phyloP scores from a whole-genome alignment of 371 early-diverging fungal species.

The Mucor lusitanicus region DNA sequence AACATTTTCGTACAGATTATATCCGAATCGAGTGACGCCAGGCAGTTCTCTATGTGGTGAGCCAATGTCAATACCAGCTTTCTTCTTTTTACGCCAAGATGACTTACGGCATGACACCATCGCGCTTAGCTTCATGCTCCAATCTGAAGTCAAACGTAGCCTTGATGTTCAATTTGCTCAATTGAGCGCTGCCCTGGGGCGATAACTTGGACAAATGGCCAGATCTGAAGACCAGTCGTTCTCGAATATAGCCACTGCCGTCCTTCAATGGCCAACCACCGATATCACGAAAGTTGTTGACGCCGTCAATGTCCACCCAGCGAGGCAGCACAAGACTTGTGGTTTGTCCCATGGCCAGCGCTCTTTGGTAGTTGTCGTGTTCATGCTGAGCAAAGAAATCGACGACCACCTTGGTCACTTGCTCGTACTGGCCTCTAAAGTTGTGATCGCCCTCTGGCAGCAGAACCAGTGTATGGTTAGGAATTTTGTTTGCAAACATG shows the following conservation, averaged over 20 bases:
- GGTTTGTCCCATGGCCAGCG: constrained; percentile 31
- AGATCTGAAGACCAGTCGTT: constrained; percentile 41
- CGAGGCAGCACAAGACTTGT: constrained; percentile 33
- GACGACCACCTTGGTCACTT: constrained; percentile 39
- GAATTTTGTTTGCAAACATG: constrained; percentile 51
- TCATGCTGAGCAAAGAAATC: constrained; percentile 46
- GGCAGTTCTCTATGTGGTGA: constrained; percentile 7
- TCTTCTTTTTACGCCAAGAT: too few species aligned
- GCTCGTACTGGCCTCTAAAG: constrained; percentile 48
- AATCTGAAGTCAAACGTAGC: constrained; percentile 64
- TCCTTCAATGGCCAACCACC: constrained; percentile 55
- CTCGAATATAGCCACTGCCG: constrained; percentile 51
- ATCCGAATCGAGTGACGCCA: constrained; percentile 14
- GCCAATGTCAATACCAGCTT: neutral
- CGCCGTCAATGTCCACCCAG: constrained; percentile 62
- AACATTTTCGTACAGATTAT: constrained; percentile 17
- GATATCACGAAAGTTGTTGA: constrained; percentile 63
- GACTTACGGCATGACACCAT: constrained; percentile 48
- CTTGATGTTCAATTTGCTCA: constrained; percentile 51
- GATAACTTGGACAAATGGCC: constrained; percentile 38
- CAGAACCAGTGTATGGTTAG: constrained; percentile 53
- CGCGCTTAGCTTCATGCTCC: constrained; percentile 51
- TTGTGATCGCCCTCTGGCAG: constrained; percentile 62
- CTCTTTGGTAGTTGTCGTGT: constrained; percentile 38
- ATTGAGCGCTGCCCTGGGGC: constrained; percentile 42